Evolutionary conservation across 2,329 filamentous ascomycete genomes (phyloP), one percentile per base, ranked within the genome.

Genomic region (Xylariaceae sp.): DNA sequence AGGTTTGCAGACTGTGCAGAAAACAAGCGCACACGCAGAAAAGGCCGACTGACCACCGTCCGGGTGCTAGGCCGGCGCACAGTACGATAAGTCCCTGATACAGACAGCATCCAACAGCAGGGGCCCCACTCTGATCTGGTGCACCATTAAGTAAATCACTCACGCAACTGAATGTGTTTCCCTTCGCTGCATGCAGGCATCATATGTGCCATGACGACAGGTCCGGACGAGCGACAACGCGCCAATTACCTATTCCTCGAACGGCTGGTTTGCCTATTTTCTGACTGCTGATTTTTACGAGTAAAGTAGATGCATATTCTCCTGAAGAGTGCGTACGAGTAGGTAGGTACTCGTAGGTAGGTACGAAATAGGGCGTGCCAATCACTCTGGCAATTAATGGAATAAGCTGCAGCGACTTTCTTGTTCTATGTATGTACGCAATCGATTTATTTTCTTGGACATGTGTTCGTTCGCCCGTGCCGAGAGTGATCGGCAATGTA

Each of bases 101-200:
- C 63, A 39, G 49, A 30, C 23, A 30, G 23, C 37, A 53, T 35
- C 49, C 34, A 62, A 17, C 34, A 55, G 45, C 44, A 47, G 6
- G 6, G 39, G 51, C 54, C 60, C 61, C 49, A 51, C 60, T 59
- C 58, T 51, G 57, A 49, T 53, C 56, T 51, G 51, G 30, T 49
- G 63, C 61, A 62, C 59, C 64, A 61, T 34, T 57, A 58, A 60
- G 63, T 65, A 65, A 65, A 65, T 65, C 63, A 65, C 63, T 65
- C 63, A 65, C 58, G 55, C 61, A 61, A 56, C 53, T 18, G 23
- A 30, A 30, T 30, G 23, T 30, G 17, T 30, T 30, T 30, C 23
- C 34, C 57, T 64, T 62, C 59, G 50, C 57, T 58, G 58, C 59
- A 56, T 58, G 62, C 45, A 15, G 45, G 52, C 54, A 39, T 45